Evolutionary conservation across 768 basidiomycete species (phyloP), one percentile per base, ranked within the genome.

Genomic region (Panaeolus cyanescens): DNA sequence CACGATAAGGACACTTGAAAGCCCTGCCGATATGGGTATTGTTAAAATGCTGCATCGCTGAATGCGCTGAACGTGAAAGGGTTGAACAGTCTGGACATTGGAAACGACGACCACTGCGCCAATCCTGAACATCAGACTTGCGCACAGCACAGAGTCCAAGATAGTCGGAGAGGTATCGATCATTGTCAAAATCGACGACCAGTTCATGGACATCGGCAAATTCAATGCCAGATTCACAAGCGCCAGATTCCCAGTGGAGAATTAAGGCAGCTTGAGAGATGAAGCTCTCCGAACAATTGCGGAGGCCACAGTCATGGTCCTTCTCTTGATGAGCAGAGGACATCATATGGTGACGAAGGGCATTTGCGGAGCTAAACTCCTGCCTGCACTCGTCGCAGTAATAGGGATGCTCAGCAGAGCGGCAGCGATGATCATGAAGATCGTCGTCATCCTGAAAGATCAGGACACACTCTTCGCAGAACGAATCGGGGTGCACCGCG

Each of bases 71-170:
- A 0, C 74, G 65, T 54, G 65, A 31, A 65, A 80, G 84, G 79
- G 70, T n/a, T n/a, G n/a, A n/a, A n/a, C 90, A 91, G 25, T 90
- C 71, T 66, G 83, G 83, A 70, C 89, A 91, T 71, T 90, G 87
- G 69, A 78, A 91, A 5, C 63, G 74, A 8, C 0, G 5, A 0
- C 80, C 81, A 61, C 84, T 85, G 66, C 64, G 15, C 37, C 40
- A 22, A 70, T 74, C 12, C 80, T 70, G 66, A 73, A 77, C 32
- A 50, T 68, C 28, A 68, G 45, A 19, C 61, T 58, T 20, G 63
- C 58, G 45, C 10, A 50, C 45, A 72, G 76, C 7, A 13, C 25
- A 5, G 1, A 28, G 9, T 76, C 77, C 58, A 90, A 68, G 39
- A 65, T 5, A 87, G 83, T 65, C 74, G 20, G 86, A 89, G 75